Base-by-base conservation (phyloP, 2,329 filamentous ascomycete species). In the Alternaria sp. region DNA sequence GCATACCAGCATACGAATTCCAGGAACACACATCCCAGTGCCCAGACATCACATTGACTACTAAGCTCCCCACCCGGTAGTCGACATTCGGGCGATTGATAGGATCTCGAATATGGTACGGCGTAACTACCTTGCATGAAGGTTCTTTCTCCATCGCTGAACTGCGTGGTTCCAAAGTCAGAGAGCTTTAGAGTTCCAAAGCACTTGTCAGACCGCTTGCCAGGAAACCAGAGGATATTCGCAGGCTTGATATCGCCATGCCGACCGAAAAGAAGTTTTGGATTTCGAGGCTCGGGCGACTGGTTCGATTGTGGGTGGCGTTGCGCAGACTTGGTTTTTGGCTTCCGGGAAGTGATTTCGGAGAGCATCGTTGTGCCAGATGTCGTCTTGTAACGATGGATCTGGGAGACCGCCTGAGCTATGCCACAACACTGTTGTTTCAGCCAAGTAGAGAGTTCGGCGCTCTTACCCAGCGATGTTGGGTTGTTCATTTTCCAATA, bases 11-110 rank as follows among this genome's bases (percentile, higher is more conserved):
- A 54, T 20, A 61, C 38, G 25, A 59, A 59, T 32, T 97, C 94
- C 43, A 97, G 85, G 66, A 97, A 91, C 40, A 97, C 94, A 75
- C 94, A 97, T 54, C 94, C 93, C 4, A 97, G 85, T 3, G 93
- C 96, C 93, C 93, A 97, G 60, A 97, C 89, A 74, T 97, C 93
- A 36, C 56, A 61, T 20, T 30, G 58, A 30, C 6, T 46, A 16
- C 20, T 43, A 12, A 38, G 25, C 32, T 41, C 28, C 5, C 27
- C 18, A n/a, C 4, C n/a, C 3, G 32, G 48, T 28, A 32, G 46
- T 38, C 8, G 58, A n/a, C 28, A 54, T 20, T 46, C 56, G 48
- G 36, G 58, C 46, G 22, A 36, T 7, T 11, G 20, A 46, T 61
- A 28, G 41, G 16, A 16, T 40, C 44, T 32, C 2, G 51, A 46